These are phyloP conservation scores for Neurospora sp. DNA, from an alignment of 495 filamentous ascomycete genomes.

Conservation along the genomic window DNA sequence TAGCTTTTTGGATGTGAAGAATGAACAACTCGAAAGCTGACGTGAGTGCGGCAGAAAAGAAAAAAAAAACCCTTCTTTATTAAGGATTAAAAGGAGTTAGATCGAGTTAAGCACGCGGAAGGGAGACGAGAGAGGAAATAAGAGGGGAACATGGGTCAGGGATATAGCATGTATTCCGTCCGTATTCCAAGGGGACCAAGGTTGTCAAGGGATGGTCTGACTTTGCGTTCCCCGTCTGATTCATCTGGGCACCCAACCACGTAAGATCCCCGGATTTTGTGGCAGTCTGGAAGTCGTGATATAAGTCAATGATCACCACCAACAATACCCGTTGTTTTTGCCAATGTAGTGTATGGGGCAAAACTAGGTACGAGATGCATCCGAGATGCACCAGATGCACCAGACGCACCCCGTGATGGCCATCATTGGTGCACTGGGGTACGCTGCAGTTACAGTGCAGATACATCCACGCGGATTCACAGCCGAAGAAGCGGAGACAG, in stretches of 20 bases:
- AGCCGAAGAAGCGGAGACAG: not conserved
- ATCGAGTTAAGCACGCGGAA: slow-evolving; percentile 8
- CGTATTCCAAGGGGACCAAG: not conserved
- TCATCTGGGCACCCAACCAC: not conserved
- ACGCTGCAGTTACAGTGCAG: not conserved
- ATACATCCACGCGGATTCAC: not conserved
- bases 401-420: not conserved
- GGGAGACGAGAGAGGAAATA: slow-evolving; percentile 9
- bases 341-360: not conserved
- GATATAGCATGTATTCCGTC: not conserved
- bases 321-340: not conserved
- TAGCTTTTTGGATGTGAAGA: not conserved
- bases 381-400: not conserved
- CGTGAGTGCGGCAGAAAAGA: not conserved
- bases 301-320: not conserved
- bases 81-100: not conserved
- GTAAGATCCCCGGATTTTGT: not conserved
- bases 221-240: not conserved
- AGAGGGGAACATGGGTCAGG: not conserved
- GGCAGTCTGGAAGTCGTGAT: not conserved
- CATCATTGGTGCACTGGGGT: not conserved
- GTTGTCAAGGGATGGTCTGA: not conserved
- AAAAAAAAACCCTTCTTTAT: not conserved
- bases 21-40: not conserved
- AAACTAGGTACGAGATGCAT: not conserved